These are phyloP conservation scores for Groenewaldozyma tartarivorans DNA, from an alignment of 805 yeast genomes.

Conservation along the genomic window DNA sequence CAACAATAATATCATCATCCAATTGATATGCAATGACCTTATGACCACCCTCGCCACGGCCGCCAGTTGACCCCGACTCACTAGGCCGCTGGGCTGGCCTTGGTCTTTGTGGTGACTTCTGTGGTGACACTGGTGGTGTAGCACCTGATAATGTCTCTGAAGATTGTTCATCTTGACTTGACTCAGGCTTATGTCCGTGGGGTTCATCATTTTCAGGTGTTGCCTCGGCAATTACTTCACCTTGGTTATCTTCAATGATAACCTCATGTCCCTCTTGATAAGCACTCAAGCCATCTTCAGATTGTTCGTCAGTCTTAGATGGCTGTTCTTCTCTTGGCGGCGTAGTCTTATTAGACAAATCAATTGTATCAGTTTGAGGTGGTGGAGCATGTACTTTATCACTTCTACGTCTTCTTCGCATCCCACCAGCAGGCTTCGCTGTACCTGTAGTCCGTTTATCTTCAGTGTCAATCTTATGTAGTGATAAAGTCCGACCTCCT, in stretches of 20 bases:
- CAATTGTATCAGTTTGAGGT: conserved; percentile 19
- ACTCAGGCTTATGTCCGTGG: neutral
- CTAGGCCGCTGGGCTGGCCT: conserved; percentile 15
- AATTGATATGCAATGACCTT: conserved; percentile 66
- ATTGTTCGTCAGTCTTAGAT: conserved; percentile 3
- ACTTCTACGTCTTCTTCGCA: conserved; percentile 13
- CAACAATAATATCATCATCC: conserved; percentile 71
- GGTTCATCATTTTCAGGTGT: conserved; percentile 14
- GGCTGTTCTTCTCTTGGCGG: neutral
- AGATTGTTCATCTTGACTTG: neutral
- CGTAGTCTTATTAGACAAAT: conserved; percentile 14
- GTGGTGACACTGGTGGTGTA: conserved; percentile 5
- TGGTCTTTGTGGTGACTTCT: neutral
- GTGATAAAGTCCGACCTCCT: conserved; percentile 64
- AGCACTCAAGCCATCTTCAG: conserved; percentile 28
- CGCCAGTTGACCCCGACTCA: conserved; percentile 4
- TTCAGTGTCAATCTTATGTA: conserved; percentile 71
- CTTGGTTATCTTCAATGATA: conserved; percentile 73
- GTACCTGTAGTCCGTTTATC: conserved; percentile 20
- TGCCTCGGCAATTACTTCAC: conserved; percentile 64
- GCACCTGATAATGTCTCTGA: conserved; percentile 16
- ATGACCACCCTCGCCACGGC: conserved; percentile 1
- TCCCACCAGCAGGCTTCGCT: conserved; percentile 20
- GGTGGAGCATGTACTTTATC: conserved; percentile 7
- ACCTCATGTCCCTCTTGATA: conserved; percentile 63